Evolutionary conservation across 331 rosid genomes (phyloP).

Genomic region (Saraca asoca): DNA sequence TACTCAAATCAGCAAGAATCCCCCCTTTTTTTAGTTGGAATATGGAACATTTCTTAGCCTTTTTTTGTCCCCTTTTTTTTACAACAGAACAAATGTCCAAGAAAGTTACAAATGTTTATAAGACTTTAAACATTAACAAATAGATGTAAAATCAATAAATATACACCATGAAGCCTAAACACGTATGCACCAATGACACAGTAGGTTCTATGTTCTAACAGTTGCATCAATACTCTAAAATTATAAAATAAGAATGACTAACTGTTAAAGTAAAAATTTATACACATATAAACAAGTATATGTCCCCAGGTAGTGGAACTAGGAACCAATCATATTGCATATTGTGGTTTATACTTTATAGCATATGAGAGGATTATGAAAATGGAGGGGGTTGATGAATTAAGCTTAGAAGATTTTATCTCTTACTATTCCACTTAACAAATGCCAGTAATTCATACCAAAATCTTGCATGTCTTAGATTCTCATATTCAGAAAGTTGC

Average conservation of each 20-base stretch:
- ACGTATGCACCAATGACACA: not conserved
- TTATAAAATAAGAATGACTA: not conserved
- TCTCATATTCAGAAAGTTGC: slow-evolving; percentile 17
- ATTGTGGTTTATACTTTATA: slow-evolving; percentile 28
- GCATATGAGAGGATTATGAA: slow-evolving; percentile 2
- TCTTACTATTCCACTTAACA: slow-evolving; percentile 7
- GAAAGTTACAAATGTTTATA: not conserved
- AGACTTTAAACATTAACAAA: not conserved
- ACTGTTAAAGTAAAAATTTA: not conserved
- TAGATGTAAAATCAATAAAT: not conserved
- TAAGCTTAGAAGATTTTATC: slow-evolving; percentile 15
- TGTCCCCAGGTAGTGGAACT: slow-evolving; percentile 20
- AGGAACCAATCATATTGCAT: slow-evolving; percentile 6
- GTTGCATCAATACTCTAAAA: not conserved
- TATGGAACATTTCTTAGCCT: not conserved
- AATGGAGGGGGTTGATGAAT: slow-evolving; percentile 7
- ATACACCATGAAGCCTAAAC: not conserved
- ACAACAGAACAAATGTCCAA: not conserved
- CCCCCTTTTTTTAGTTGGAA: slow-evolving; percentile 10
- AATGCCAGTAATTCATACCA: slow-evolving; percentile 2
- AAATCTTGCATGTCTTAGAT: slow-evolving; percentile 1
- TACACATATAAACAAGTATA: not conserved
- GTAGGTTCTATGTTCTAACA: not conserved
- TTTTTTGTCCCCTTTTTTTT: not conserved
- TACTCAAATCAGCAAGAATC: slow-evolving; percentile 4